These are phyloP conservation scores for Epichloe amarillans DNA, from an alignment of 2,329 filamentous ascomycete species.

Conservation along the genomic window DNA sequence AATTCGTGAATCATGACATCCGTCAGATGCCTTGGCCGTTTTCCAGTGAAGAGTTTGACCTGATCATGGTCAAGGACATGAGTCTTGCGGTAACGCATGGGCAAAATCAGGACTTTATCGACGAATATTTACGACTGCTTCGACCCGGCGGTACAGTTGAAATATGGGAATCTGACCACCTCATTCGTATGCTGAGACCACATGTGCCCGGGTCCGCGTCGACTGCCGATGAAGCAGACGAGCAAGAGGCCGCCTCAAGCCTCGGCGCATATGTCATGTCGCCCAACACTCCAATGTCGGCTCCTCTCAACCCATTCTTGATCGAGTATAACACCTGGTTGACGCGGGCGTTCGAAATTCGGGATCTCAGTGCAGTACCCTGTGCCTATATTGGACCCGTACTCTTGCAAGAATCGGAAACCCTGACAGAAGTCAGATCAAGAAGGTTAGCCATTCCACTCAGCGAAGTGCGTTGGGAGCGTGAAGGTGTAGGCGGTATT, in stretches of 20 bases:
- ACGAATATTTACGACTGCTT: slow-evolving; percentile 66
- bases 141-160: slow-evolving; percentile 69
- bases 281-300: slow-evolving; percentile 67
- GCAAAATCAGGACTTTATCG: slow-evolving; percentile 41
- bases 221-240: slow-evolving; percentile 28
- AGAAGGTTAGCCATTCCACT: slow-evolving; percentile 78
- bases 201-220: slow-evolving; percentile 46
- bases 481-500: slow-evolving; percentile 53
- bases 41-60: slow-evolving; percentile 65
- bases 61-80: slow-evolving; percentile 80
- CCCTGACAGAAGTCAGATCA: slow-evolving; percentile 53
- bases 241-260: slow-evolving; percentile 50
- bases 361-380: slow-evolving; percentile 59
- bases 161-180: slow-evolving; percentile 80
- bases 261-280: slow-evolving; percentile 76
- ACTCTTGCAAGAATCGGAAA: slow-evolving; percentile 68
- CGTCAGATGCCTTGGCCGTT: slow-evolving; percentile 66
- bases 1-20: slow-evolving; percentile 78
- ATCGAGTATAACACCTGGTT: slow-evolving; percentile 78
- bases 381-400: slow-evolving; percentile 66
- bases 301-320: slow-evolving; percentile 69
- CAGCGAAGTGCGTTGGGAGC: slow-evolving; percentile 77
- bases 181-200: slow-evolving; percentile 69
- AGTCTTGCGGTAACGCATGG: slow-evolving; percentile 51
- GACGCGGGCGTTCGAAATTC: slow-evolving; percentile 57